Base-by-base conservation (phyloP, 1,284 basidiomycete genomes). In the Grifola frondosa region DNA sequence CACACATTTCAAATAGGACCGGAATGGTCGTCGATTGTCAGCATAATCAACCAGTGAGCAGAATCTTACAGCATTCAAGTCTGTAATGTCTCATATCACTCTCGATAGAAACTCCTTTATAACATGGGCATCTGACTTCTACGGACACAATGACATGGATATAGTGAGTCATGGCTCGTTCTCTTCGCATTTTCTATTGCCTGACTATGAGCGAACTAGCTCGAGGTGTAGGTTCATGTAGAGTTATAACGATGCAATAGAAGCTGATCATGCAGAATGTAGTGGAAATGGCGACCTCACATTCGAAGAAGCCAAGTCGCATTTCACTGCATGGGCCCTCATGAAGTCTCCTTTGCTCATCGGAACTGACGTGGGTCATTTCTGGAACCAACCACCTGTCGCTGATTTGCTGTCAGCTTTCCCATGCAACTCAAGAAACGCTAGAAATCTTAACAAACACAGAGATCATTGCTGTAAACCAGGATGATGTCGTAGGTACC, bases 391-490 rank as follows among this genome's bases (percentile, higher is more conserved):
- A n/a, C n/a, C n/a, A n/a, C n/a, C n/a, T n/a, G n/a, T n/a, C n/a
- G n/a, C n/a, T n/a, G n/a, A n/a, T n/a, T n/a, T n/a, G n/a, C n/a
- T n/a, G n/a, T n/a, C n/a, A n/a, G n/a, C 62, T 85, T 25, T 66
- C 76, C 21, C 58, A 58, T 9, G 69, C 75, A 31, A 73, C 73
- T 16, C 52, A 71, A 17, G 68, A 77, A 38, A 70, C 71, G 10
- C 61, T 85, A 1, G 66, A 68, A 28, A 78, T 84, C 52, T 65
- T 84, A 33, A 80, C 67, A 55, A 85, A 84, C 58, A 58, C 54
- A 30, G 82, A 85, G 60, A 77, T 85, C 39, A 71, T 85, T 22
- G 82, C 77, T 10, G 82, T 85, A 52, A 82, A 83, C 57, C 83
- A 85, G 59, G 82, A 85, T 56, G 70, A 77, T 0, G 77, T 79